Percentiles rank a stretch among this genome's conserved stretches.
Evolutionary conservation across 345 rosid species (phyloP).

Genomic region (Mercurialis annua): DNA sequence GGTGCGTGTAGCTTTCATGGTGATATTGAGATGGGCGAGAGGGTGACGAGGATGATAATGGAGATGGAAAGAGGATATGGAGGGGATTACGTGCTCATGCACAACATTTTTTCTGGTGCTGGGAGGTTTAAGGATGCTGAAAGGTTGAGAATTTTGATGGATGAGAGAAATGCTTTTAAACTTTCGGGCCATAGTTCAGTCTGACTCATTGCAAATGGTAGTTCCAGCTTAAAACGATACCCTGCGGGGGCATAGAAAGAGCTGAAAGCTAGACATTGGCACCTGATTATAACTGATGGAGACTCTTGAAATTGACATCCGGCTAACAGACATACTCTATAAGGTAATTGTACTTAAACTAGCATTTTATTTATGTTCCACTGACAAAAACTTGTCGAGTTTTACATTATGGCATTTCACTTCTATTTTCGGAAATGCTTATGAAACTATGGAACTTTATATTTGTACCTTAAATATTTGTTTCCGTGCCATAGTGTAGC

Average conservation of each 20-base stretch:
- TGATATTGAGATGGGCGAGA: constrained; percentile 62
- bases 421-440: too few species aligned
- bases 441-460: too few species aligned
- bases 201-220: constrained; percentile 12
- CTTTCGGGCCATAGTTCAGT: constrained; percentile 51
- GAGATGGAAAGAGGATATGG: constrained; percentile 66
- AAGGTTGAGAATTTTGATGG: constrained; percentile 53
- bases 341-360: too few species aligned
- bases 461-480: too few species aligned
- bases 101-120: constrained; percentile 54
- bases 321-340: too few species aligned
- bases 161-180: constrained; percentile 47
- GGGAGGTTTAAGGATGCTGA: constrained; percentile 71
- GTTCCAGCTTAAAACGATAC: not conserved
- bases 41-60: constrained; percentile 60
- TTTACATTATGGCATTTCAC: too few species aligned
- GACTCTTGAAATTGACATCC: too few species aligned
- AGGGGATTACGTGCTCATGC: constrained; percentile 79
- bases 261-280: not conserved
- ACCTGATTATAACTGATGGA: not conserved
- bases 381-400: too few species aligned
- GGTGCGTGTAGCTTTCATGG: constrained; percentile 82
- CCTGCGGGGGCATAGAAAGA: not conserved
- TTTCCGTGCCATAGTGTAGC: too few species aligned
- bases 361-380: too few species aligned